Conservation (phyloP, 805 yeast species). For the Wickerhamiella siamensis region DNA sequence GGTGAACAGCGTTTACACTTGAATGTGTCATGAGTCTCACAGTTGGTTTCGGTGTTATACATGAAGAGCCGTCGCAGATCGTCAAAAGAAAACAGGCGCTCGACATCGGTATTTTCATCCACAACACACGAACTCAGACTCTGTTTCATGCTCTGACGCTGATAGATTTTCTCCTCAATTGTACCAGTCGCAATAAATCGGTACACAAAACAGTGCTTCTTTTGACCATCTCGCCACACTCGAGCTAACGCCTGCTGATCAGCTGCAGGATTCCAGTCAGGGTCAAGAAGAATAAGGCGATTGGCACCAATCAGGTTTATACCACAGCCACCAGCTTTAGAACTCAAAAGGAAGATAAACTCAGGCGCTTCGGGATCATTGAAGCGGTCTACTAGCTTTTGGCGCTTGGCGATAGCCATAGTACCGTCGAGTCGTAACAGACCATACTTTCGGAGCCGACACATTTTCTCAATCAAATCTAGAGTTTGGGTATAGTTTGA, state of each 20-base stretch:
- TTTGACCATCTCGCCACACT: constrained; percentile 98
- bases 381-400: constrained; percentile 78
- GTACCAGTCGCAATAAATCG: constrained; percentile 89
- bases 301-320: constrained; percentile 93
- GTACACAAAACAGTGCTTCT: constrained; percentile 89
- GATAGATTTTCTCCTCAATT: constrained; percentile 91
- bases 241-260: constrained; percentile 92
- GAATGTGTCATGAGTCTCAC: constrained; percentile 89
- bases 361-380: constrained; percentile 83
- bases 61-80: constrained; percentile 61
- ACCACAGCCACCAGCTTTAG: constrained; percentile 99
- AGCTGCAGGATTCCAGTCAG: constrained; percentile 93
- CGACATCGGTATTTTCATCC: constrained; percentile 92
- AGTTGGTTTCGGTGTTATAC: constrained; percentile 48
- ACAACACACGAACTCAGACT: constrained; percentile 91
- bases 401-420: constrained; percentile 81
- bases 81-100: constrained; percentile 75
- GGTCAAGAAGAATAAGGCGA: constrained; percentile 68
- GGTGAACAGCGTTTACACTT: constrained; percentile 66
- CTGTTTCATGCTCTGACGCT: constrained; percentile 87
- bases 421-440: constrained; percentile 80
- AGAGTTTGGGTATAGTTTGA: constrained; percentile 91
- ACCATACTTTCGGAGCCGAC: constrained; percentile 64
- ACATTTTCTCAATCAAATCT: constrained; percentile 77
- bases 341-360: constrained; percentile 75